Base-by-base conservation (phyloP, 2,329 filamentous ascomycete species). In the Neofusicoccum kwambonambiense region DNA sequence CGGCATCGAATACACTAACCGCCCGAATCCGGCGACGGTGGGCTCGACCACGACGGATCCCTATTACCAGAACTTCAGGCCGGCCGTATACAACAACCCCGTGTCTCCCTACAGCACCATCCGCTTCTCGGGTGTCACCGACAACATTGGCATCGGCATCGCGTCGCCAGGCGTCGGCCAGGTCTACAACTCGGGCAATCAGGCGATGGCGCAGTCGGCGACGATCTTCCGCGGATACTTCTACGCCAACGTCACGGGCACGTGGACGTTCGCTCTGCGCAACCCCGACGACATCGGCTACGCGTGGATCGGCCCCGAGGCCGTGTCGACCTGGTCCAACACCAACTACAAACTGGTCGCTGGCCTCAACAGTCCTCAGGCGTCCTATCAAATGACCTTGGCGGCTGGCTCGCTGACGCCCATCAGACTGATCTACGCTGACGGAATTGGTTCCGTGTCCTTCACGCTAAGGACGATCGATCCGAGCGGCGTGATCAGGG, bases 11-110 rank as follows among this genome's bases (percentile, higher is more conserved):
- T 58, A 45, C 15, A 17, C 41, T 6, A 34, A 34, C 39, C 41
- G 41, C 3, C 39, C 54, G 15, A 58, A 58, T 22, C 15, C 27
- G 2, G 15, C 22, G 2, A 3, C 22, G 1, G 15, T 13, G 15
- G 54, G 54, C 39, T 44, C 39, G 7, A 58, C 54, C 3, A 3
- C 39, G 3, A 11, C 22, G 0, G 39, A 58, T 5, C 39, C 39
- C 22, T 31, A 44, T 9, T 58, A 58, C 22, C 1, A 3, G 1
- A 22, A 12, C 13, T 58, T 58, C 22, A 2, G 11, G 7, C 54
- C 54, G 13, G 39, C 4, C 19, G 41, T 44, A 4, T 58, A 58
- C 54, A 58, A 58, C 54, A 58, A 56, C 19, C 51, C 51, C 54
- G 22, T 13, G 19, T 1, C 4, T 6, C 6, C 54, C 11, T 44